phyloP scores from a whole-genome alignment of 495 filamentous ascomycete species.

The Annulohypoxylon nitens region DNA sequence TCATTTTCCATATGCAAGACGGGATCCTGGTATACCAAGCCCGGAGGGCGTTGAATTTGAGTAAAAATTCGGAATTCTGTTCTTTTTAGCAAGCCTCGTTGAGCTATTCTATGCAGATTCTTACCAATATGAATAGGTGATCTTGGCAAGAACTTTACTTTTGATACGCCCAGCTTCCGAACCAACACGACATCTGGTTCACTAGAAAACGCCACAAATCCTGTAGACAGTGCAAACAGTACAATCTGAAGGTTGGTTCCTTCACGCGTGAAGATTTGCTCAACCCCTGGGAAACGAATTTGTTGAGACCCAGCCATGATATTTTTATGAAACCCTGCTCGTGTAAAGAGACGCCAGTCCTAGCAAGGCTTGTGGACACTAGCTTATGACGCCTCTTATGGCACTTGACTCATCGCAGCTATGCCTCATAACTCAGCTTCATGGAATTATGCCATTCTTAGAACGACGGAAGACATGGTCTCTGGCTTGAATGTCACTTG shows the following conservation, averaged over 20 bases:
- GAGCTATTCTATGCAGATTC: not conserved
- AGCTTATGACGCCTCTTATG: too few relatives aligned
- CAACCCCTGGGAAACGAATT: not conserved
- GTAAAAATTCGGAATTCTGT: not conserved
- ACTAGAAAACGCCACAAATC: not conserved
- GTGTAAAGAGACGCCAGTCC: too few relatives aligned
- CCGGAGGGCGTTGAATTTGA: not conserved
- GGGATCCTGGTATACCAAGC: not conserved
- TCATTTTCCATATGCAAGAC: not conserved
- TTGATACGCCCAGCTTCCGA: not conserved
- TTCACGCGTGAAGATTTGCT: too few relatives aligned
- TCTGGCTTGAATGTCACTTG: not conserved
- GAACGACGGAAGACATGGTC: not conserved
- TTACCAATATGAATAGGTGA: not conserved
- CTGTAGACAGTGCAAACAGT: not conserved
- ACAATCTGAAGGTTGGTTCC: not conserved
- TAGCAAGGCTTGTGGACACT: not conserved
- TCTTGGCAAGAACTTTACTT: not conserved
- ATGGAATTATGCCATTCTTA: not conserved
- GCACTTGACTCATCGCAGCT: too few relatives aligned
- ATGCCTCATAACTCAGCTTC: not conserved
- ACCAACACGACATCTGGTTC: not conserved
- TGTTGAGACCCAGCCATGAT: not conserved
- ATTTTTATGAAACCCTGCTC: too few relatives aligned
- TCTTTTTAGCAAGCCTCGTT: not conserved